A percentile compares a stretch with the other conserved stretches of the same genome.
phyloP scores from a whole-genome alignment of 129 eudicot species.

The Chrysanthemum lavandulifolium region DNA sequence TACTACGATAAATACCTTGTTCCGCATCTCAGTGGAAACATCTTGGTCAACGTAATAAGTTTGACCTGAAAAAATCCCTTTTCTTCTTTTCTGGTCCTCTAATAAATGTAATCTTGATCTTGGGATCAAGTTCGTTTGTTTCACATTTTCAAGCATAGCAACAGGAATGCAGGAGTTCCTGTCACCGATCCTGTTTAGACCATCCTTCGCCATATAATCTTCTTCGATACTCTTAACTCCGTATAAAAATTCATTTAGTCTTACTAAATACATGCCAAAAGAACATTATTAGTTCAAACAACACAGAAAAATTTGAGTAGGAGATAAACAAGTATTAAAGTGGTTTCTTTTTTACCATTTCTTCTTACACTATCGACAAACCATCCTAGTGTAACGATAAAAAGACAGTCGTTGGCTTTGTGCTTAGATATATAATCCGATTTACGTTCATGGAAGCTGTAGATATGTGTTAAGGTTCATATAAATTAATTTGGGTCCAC shows the following conservation, averaged over 20 bases:
- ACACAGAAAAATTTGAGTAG: neutral
- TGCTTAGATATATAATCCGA: slow-evolving; percentile 59
- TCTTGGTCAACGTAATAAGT: slow-evolving; percentile 62
- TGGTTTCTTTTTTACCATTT: slow-evolving; percentile 55
- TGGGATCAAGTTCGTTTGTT: slow-evolving; percentile 37
- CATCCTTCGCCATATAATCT: slow-evolving; percentile 29
- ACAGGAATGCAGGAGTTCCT: slow-evolving; percentile 50
- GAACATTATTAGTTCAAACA: neutral
- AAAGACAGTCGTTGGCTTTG: slow-evolving; percentile 47
- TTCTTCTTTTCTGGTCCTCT: slow-evolving; percentile 47
- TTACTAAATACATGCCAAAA: slow-evolving; percentile 44
- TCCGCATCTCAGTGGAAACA: slow-evolving; percentile 52
- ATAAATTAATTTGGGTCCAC: neutral
- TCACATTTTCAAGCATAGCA: slow-evolving; percentile 45
- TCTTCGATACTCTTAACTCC: slow-evolving; percentile 46
- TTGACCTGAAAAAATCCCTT: slow-evolving; percentile 43
- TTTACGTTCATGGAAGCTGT: slow-evolving; percentile 72
- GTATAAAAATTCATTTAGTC: slow-evolving; percentile 72
- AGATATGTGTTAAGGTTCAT: slow-evolving; percentile 42
- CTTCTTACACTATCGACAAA: slow-evolving; percentile 83
- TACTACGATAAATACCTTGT: slow-evolving; percentile 30
- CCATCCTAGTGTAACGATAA: slow-evolving; percentile 89
- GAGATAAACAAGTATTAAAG: slow-evolving; percentile 10
- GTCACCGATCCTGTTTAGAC: slow-evolving; percentile 31
- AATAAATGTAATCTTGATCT: slow-evolving; percentile 31